Percentiles rank a stretch among this genome's conserved stretches.
phyloP scores from a whole-genome alignment of 768 basidiomycete species.

The Tylopilus cervinicoccineus region DNA sequence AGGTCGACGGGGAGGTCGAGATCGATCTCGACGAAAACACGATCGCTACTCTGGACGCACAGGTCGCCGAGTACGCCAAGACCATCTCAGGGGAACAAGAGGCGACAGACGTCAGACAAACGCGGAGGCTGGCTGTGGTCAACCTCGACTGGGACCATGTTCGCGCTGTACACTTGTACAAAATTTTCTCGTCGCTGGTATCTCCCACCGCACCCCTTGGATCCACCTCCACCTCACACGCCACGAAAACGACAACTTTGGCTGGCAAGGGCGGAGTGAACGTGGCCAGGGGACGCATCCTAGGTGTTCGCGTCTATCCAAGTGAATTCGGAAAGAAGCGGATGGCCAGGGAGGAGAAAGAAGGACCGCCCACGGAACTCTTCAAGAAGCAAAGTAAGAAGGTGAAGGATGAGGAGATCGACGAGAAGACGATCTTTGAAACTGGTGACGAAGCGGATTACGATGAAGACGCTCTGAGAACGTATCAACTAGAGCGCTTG shows the following conservation, averaged over 20 bases:
- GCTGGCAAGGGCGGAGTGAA: constrained; percentile 4
- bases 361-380: constrained; percentile 85
- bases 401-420: constrained; percentile 49
- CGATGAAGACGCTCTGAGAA: constrained; percentile 82
- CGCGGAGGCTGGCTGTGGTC: constrained; percentile 80
- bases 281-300: constrained; percentile 59
- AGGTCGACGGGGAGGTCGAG: constrained; percentile 43
- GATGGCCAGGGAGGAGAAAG: constrained; percentile 80
- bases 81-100: constrained; percentile 43
- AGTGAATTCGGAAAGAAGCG: constrained; percentile 89
- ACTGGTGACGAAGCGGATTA: constrained; percentile 72
- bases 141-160: constrained; percentile 99
- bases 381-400: constrained; percentile 55
- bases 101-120: constrained; percentile 41
- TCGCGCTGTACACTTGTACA: constrained; percentile 84
- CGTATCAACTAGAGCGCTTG: constrained; percentile 90
- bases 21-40: constrained; percentile 80
- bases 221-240: constrained; percentile 23
- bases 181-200: constrained; percentile 86
- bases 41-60: constrained; percentile 68
- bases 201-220: constrained; percentile 51
- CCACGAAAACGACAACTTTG: constrained; percentile 12
- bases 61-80: constrained; percentile 59
- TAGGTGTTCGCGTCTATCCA: constrained; percentile 84
- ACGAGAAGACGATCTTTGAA: constrained; percentile 63